phyloP scores from a whole-genome alignment of 1,284 basidiomycete genomes.

The Pseudozyma hubeiensis region DNA sequence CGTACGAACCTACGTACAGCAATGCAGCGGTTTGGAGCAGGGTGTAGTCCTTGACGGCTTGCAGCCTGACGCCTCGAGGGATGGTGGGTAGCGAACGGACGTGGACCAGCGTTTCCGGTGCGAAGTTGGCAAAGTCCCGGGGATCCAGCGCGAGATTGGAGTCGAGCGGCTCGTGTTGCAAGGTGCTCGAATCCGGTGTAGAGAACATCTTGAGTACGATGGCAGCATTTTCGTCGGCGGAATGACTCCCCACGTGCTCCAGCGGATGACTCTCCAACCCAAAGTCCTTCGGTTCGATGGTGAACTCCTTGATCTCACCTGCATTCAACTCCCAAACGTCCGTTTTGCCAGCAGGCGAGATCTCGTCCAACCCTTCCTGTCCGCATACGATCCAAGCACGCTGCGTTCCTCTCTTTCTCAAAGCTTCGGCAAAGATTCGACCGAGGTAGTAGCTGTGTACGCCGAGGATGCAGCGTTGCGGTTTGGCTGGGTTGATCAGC shows the following conservation, averaged over 20 bases:
- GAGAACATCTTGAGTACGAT: conserved; percentile 58
- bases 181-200: conserved; percentile 6
- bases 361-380: conserved; percentile 90
- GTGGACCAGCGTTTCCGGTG: conserved; percentile 35
- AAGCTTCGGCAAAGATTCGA: conserved; percentile 81
- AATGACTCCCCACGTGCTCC: conserved; percentile 54
- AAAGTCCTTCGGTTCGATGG: conserved; percentile 60
- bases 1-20: conserved; percentile 61
- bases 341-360: conserved; percentile 86
- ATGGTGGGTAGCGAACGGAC: conserved; percentile 43
- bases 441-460: conserved; percentile 89
- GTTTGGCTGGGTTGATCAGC: conserved; percentile 89
- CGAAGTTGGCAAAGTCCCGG: conserved; percentile 15
- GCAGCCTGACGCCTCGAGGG: conserved; percentile 49
- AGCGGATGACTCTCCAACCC: conserved; percentile 56
- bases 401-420: conserved; percentile 75
- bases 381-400: conserved; percentile 94
- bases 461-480: conserved; percentile 84
- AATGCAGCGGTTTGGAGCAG: conserved; percentile 63
- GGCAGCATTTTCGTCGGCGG: conserved; percentile 60
- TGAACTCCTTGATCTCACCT: conserved; percentile 52
- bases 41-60: conserved; percentile 63
- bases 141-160: conserved; percentile 31
- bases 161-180: conserved; percentile 14
- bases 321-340: conserved; percentile 71